A percentile compares a stretch with the other conserved stretches of the same genome.
phyloP scores from a whole-genome alignment of 1,284 basidiomycete genomes.

The Apiotrichum gracile region DNA sequence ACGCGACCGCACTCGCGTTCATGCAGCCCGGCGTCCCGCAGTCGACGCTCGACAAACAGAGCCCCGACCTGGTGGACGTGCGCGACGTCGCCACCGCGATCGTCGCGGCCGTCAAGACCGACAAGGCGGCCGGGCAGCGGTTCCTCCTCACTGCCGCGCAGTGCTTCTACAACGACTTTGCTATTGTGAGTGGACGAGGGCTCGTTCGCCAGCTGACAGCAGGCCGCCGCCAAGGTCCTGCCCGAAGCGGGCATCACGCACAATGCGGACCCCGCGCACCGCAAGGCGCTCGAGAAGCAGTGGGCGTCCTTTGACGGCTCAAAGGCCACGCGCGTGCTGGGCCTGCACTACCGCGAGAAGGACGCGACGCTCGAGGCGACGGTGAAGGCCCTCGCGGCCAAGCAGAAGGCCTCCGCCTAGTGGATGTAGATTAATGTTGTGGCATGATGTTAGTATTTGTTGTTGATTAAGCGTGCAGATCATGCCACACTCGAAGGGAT shows the following conservation, averaged over 20 bases:
- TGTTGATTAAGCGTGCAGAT: too few relatives aligned
- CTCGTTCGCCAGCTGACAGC: background rate
- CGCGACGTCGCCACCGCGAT: constrained; percentile 8
- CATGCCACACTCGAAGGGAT: too few relatives aligned
- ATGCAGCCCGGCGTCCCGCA: background rate
- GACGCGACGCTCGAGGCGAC: constrained; percentile 20
- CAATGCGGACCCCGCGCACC: constrained; percentile 6
- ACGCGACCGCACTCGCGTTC: background rate
- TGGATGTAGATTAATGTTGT: too few relatives aligned
- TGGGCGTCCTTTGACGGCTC: constrained; percentile 23
- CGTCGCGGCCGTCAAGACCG: background rate
- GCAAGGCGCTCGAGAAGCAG: background rate
- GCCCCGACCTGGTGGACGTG: constrained; percentile 2
- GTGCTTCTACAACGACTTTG: constrained; percentile 31
- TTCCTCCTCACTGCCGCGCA: constrained; percentile 52
- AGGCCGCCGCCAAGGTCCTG: background rate
- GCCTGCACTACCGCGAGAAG: constrained; percentile 25
- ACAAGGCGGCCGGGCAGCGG: constrained; percentile 55
- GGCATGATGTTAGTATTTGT: too few relatives aligned
- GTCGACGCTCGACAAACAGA: background rate
- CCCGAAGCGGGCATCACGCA: background rate
- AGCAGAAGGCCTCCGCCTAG: too few relatives aligned
- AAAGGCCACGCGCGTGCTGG: constrained; percentile 32
- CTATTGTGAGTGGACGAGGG: constrained; percentile 6
- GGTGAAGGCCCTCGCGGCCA: constrained; percentile 1